Base-by-base conservation (phyloP, 192 early-diverging fungal species). In the Lobosporangium transversale region DNA sequence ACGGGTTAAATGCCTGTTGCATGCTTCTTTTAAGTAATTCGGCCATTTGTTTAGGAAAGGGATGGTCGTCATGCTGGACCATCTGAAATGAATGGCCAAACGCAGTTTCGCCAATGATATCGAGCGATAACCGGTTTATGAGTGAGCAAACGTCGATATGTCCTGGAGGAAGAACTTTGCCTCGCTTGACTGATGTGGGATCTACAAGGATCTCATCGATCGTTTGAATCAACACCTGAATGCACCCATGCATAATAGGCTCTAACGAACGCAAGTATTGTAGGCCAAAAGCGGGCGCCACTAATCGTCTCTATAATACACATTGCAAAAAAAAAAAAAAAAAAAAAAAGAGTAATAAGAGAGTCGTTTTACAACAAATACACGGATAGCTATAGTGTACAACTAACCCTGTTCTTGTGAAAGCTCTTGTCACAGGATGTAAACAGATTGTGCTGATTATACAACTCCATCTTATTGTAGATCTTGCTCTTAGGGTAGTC, bases 221-320 rank as follows among this genome's bases (percentile, higher is more conserved):
- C 33, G 70, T 71, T 10, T 57, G 15, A 4, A 80, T 49, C n/a
- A 87, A 18, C 11, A 58, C 50, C 12, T 66, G 47, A 18, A 74
- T 60, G 37, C 63, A 71, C 0, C 50, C 58, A 8, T 53, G 24
- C 62, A 88, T 80, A 17, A 82, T 65, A 6, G 62, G 68, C 26
- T 88, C 87, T 11, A 88, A 36, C 0, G 80, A 78, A 7, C 79
- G 55, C 2, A 88, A 62, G 45, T 88, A 80, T 27, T 81, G 81
- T n/a, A 87, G 49, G 17, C 83, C 81, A 57, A 88, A 88, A 14
- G 87, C 85, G 1, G 87, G 87, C 15, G 87, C 71, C 12, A 88
- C 63, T 20, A 81, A 48, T 21, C 82, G 78, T 54, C 87, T 59
- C 85, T 86, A 82, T n/a, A 27, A 66, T 8, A 32, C 21, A 9